Evolutionary conservation across 1,284 basidiomycete genomes (phyloP).

Genomic region (Athelia psychrophila): DNA sequence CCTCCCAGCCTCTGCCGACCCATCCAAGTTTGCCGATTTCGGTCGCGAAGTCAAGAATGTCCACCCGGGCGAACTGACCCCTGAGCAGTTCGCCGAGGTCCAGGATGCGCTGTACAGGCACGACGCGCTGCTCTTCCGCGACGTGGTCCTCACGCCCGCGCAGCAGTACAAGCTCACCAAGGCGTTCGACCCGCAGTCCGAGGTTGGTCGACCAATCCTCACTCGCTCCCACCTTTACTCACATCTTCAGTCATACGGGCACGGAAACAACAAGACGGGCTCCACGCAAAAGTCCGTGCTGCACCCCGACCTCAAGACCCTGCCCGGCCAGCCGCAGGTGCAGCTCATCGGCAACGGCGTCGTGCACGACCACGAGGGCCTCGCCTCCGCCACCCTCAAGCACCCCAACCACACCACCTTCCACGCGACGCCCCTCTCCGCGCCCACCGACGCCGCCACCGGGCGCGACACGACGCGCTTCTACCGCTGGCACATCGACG

Average conservation of each 20-base stretch:
- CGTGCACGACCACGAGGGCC: constrained; percentile 63
- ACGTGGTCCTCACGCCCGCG: constrained; percentile 69
- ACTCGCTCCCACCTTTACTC: background rate
- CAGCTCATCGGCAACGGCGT: constrained; percentile 72
- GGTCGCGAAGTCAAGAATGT: constrained; percentile 65
- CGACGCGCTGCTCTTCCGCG: constrained; percentile 71
- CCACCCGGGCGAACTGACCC: constrained; percentile 51
- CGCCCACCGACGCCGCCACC: constrained; percentile 55
- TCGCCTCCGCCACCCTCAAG: constrained; percentile 50
- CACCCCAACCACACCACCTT: constrained; percentile 73
- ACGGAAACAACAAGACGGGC: constrained; percentile 68
- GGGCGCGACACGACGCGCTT: constrained; percentile 51
- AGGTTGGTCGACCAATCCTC: constrained; percentile 15
- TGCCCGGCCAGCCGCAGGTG: constrained; percentile 67
- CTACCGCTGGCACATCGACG: constrained; percentile 72
- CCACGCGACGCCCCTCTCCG: constrained; percentile 56
- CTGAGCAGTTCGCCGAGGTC: constrained; percentile 55
- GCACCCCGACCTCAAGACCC: constrained; percentile 71
- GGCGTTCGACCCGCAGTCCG: constrained; percentile 60
- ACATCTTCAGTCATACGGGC: constrained; percentile 48
- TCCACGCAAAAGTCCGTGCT: constrained; percentile 59
- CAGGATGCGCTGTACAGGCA: constrained; percentile 74
- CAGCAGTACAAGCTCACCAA: constrained; percentile 83
- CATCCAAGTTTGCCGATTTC: constrained; percentile 55
- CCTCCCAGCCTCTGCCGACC: constrained; percentile 58